Evolutionary conservation across 805 yeast species (phyloP), one percentile per base, ranked within the genome.

Genomic region (Torulaspora maleeae): DNA sequence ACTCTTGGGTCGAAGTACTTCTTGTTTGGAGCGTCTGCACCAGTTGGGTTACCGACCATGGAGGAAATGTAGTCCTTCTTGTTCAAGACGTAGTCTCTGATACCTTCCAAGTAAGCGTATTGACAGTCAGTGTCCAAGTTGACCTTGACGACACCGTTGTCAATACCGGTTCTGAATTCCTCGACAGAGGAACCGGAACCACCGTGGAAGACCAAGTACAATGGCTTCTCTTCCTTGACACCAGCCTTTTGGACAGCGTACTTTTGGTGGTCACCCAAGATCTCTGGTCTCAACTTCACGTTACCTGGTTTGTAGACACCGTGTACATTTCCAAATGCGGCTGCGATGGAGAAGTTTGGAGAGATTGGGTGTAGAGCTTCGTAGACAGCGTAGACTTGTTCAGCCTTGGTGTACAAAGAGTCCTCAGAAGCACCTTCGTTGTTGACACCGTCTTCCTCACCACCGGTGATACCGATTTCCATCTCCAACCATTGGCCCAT

Each of bases 381-480:
- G 82, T 88, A 78, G 63, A 93, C 98, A 57, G 80, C 81, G 75
- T 69, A 93, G 45, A 93, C 96, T 60, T 96, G 91, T 76, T 86
- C 96, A 63, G 99, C 88, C 62, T 82, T 80, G 61, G 99, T 93
- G 86, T 91, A 93, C 64, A 93, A 77, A 55, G 85, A 70, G 54
- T 86, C 89, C 75, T 85, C 84, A 68, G 80, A 80, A 58, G 87
- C 96, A 71, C 81, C 78, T 74, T 91, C 95, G 82, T 93, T 93
- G 84, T 93, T 93, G 66, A 93, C 99, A 83, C 99, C 99, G 70
- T 93, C 99, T 77, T 93, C 99, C 79, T 93, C 99, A 83, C 99
- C 99, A 77, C 99, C 99, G 71, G 99, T 93, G 82, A 93, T 93
- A 82, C 99, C 99, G 70, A 93, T 93, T 80, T 93, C 99, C 99